These are phyloP conservation scores for Kickxella alabastrina DNA, from an alignment of 192 early-diverging fungal species.

Conservation along the genomic window DNA sequence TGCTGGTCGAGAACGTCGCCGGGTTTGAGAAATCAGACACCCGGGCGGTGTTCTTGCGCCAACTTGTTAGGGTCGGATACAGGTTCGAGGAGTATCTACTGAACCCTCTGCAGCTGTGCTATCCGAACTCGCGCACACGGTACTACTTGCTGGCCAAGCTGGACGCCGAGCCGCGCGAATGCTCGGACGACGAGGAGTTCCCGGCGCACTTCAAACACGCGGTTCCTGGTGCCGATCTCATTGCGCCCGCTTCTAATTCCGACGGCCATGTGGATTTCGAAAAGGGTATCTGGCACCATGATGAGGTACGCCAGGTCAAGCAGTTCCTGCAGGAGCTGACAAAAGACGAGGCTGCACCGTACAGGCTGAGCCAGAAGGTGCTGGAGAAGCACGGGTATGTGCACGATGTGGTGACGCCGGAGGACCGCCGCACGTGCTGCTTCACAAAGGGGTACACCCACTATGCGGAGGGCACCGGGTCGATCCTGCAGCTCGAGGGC, in stretches of 20 bases:
- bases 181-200: slow-evolving; percentile 15
- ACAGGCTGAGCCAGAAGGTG: slow-evolving; percentile 23
- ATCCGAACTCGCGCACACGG: slow-evolving; percentile 75
- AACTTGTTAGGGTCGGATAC: slow-evolving; percentile 57
- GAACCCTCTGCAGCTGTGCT: slow-evolving; percentile 68
- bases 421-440: slow-evolving; percentile 64
- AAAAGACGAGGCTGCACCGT: slow-evolving; percentile 2
- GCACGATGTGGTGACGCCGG: slow-evolving; percentile 64
- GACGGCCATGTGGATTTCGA: slow-evolving; percentile 46
- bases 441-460: slow-evolving; percentile 82
- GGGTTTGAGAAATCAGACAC: slow-evolving; percentile 73
- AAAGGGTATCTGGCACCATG: slow-evolving; percentile 41
- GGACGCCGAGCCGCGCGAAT: slow-evolving; percentile 11
- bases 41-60: slow-evolving; percentile 53
- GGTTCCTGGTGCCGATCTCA: slow-evolving; percentile 32
- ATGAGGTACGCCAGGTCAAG: slow-evolving; percentile 42
- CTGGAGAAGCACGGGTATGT: slow-evolving; percentile 45
- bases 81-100: slow-evolving; percentile 69
- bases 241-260: slow-evolving; percentile 28
- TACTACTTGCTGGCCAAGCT: slow-evolving; percentile 64
- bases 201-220: slow-evolving; percentile 33
- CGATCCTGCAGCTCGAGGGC: slow-evolving; percentile 20
- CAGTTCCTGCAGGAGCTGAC: slow-evolving; percentile 36
- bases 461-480: slow-evolving; percentile 49
- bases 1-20: slow-evolving; percentile 79